These are phyloP conservation scores for Talinum fruticosum DNA, from an alignment of 148 eudicot genomes.

Conservation along the genomic window DNA sequence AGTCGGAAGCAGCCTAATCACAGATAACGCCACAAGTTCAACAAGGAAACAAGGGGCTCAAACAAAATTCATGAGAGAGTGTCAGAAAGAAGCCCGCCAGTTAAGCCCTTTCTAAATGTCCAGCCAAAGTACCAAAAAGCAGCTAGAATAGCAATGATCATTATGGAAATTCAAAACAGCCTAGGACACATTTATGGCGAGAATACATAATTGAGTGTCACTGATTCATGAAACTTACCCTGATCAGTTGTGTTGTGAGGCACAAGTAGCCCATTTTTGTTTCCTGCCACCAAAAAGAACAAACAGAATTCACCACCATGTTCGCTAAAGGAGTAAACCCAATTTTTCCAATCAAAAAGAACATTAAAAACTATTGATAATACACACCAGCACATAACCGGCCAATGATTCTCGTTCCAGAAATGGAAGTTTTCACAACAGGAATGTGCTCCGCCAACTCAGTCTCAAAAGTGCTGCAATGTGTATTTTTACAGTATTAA, in stretches of 20 bases:
- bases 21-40: background rate
- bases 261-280: conserved; percentile 90
- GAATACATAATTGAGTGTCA: background rate
- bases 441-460: conserved; percentile 58
- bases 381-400: conserved; percentile 56
- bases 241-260: conserved; percentile 95
- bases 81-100: background rate
- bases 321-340: background rate
- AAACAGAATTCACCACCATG: conserved; percentile 4
- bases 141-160: background rate
- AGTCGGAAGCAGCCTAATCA: background rate
- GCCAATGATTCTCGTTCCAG: conserved; percentile 55
- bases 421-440: conserved; percentile 58
- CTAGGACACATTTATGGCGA: background rate
- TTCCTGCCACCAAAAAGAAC: conserved; percentile 49
- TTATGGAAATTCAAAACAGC: background rate
- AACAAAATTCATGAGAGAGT: background rate
- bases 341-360: background rate
- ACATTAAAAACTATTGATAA: background rate
- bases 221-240: conserved; percentile 40
- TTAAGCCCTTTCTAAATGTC: background rate
- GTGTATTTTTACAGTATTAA: background rate
- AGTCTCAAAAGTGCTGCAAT: conserved; percentile 54
- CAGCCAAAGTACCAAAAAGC: background rate
- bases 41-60: background rate